Conservation (phyloP, 805 yeast species). For the Metschnikowia reukaufii region DNA sequence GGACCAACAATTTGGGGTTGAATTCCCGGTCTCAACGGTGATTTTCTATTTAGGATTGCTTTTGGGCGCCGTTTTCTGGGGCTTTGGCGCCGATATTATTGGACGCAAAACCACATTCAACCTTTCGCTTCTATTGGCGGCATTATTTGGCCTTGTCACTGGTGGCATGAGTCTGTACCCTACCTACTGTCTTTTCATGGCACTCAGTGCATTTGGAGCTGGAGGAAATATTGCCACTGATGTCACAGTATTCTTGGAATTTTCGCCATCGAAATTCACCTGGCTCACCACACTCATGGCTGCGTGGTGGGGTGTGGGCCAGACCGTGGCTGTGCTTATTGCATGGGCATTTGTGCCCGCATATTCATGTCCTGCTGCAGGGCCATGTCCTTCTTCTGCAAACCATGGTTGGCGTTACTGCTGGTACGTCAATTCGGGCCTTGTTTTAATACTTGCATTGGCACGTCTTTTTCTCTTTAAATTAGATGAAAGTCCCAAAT, state of each 20-base stretch:
- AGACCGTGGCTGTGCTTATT: slow-evolving; percentile 49
- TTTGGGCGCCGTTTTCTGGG: slow-evolving; percentile 57
- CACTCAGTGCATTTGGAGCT: slow-evolving; percentile 45
- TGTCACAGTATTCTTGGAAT: slow-evolving; percentile 53
- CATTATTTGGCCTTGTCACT: slow-evolving; percentile 51
- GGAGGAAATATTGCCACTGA: slow-evolving; percentile 62
- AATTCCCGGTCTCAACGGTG: slow-evolving; percentile 41
- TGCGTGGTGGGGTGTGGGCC: slow-evolving; percentile 60
- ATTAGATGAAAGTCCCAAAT: slow-evolving; percentile 16
- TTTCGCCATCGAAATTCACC: slow-evolving; percentile 50
- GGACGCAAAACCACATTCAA: slow-evolving; percentile 56
- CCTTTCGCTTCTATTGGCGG: slow-evolving; percentile 46
- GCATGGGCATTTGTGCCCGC: slow-evolving; percentile 53
- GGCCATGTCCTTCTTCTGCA: slow-evolving; percentile 7
- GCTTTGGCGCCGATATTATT: slow-evolving; percentile 53
- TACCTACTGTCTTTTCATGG: slow-evolving; percentile 50
- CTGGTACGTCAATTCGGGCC: slow-evolving; percentile 14
- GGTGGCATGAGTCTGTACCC: slow-evolving; percentile 53
- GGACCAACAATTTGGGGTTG: slow-evolving; percentile 47
- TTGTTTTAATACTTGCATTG: slow-evolving; percentile 10
- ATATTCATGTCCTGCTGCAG: slow-evolving; percentile 38
- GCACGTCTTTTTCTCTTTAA: slow-evolving; percentile 7
- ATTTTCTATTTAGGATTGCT: slow-evolving; percentile 54
- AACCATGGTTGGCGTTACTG: slow-evolving; percentile 17
- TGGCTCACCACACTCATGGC: slow-evolving; percentile 52